These are phyloP conservation scores for Candida glucosophila DNA, from an alignment of 1,139 yeast species.

Conservation along the genomic window DNA sequence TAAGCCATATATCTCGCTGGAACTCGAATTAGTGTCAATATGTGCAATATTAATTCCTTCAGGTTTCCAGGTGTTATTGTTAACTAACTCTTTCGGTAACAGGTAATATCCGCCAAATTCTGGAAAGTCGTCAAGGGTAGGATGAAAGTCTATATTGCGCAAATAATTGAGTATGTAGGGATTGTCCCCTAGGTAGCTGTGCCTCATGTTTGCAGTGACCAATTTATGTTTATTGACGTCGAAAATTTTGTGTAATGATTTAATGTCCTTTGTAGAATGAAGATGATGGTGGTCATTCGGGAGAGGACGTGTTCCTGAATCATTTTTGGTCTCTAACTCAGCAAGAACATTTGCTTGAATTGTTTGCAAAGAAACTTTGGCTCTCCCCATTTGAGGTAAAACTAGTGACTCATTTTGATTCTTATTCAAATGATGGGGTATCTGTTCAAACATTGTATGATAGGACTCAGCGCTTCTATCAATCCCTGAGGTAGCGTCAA, in stretches of 20 bases:
- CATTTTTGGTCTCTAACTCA: conserved; percentile 35
- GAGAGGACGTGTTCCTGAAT: conserved; percentile 1
- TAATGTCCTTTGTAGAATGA: conserved; percentile 8
- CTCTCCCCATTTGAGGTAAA: conserved; percentile 25
- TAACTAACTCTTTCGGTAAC: background rate
- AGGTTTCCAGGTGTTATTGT: conserved; percentile 11
- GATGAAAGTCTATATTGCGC: conserved; percentile 43
- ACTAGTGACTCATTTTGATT: conserved; percentile 13
- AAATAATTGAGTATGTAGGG: conserved; percentile 55
- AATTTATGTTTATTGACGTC: conserved; percentile 26
- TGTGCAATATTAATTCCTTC: conserved; percentile 53
- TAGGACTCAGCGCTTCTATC: background rate
- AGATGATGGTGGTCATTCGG: conserved; percentile 6
- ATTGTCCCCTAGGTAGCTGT: conserved; percentile 61
- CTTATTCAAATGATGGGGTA: background rate
- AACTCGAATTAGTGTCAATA: conserved; percentile 17
- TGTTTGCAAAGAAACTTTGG: conserved; percentile 46
- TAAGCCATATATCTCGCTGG: conserved; percentile 28
- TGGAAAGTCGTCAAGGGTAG: conserved; percentile 50
- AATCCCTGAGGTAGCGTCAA: conserved; percentile 9
- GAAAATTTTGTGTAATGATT: conserved; percentile 22
- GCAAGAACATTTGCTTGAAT: conserved; percentile 57
- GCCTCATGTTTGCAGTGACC: conserved; percentile 31
- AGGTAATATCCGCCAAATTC: conserved; percentile 69
- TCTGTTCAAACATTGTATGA: background rate